These are phyloP conservation scores for Rubia yunnanensis DNA, from an alignment of 257 asterid species.

Conservation along the genomic window DNA sequence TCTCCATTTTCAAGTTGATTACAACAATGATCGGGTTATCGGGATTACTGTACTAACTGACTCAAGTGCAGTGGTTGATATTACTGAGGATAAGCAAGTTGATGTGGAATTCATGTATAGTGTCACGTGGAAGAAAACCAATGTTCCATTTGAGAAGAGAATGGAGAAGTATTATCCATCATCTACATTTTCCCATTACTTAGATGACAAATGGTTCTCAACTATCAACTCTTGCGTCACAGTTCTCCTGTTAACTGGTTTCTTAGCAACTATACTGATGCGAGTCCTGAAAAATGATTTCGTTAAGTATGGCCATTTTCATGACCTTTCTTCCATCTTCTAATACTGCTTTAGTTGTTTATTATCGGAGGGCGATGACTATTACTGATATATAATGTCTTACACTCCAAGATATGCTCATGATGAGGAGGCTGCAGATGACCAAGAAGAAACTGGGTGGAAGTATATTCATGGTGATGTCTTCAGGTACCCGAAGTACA, in stretches of 20 bases:
- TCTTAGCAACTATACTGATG: conserved; percentile 32
- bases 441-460: conserved; percentile 40
- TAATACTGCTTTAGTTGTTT: not conserved
- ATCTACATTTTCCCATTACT: conserved; percentile 28
- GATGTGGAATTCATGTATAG: conserved; percentile 31
- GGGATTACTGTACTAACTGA: conserved; percentile 30
- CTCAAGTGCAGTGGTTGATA: conserved; percentile 26
- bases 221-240: conserved; percentile 37
- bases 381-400: not conserved
- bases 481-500: conserved; percentile 31
- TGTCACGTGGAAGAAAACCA: conserved; percentile 32
- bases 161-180: conserved; percentile 30
- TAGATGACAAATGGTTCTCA: conserved; percentile 37
- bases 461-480: conserved; percentile 39
- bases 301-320: conserved; percentile 20
- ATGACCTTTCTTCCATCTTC: not conserved
- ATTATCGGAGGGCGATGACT: not conserved
- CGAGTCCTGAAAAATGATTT: conserved; percentile 37
- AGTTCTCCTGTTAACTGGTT: conserved; percentile 36
- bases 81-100: conserved; percentile 32
- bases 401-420: conserved; percentile 24
- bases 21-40: conserved; percentile 29
- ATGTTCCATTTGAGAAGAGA: conserved; percentile 27
- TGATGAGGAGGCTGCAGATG: conserved; percentile 35
- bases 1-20: conserved; percentile 31